Evolutionary conservation across 768 basidiomycete genomes (phyloP).

Genomic region (Tephrocybe rancida): DNA sequence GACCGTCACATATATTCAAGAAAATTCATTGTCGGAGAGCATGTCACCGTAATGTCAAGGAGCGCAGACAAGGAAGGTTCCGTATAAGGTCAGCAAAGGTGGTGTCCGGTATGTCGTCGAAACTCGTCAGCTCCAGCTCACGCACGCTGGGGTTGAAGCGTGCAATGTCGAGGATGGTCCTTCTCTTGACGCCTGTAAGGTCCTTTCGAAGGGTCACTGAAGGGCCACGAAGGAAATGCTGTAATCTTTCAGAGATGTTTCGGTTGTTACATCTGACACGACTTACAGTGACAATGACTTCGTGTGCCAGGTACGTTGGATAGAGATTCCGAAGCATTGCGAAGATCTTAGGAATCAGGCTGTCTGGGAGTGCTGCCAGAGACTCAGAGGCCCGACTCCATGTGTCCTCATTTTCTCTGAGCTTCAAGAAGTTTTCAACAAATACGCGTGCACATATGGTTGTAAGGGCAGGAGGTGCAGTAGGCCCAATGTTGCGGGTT

Average conservation of each 20-base stretch:
- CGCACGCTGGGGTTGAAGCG: conserved; percentile 38
- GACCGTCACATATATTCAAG: neutral
- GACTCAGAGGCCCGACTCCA: conserved; percentile 44
- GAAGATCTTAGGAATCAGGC: conserved; percentile 52
- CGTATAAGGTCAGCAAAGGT: conserved; percentile 52
- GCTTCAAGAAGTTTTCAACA: conserved; percentile 40
- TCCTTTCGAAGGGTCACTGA: conserved; percentile 47
- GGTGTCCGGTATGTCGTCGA: conserved; percentile 53
- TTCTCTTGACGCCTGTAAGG: conserved; percentile 53
- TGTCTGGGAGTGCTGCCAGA: conserved; percentile 54
- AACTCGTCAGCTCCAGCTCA: conserved; percentile 52
- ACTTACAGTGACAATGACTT: conserved; percentile 57
- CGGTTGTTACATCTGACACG: neutral
- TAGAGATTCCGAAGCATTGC: conserved; percentile 48
- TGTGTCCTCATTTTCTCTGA: conserved; percentile 37
- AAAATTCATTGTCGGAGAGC: neutral
- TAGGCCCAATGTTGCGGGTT: conserved; percentile 36
- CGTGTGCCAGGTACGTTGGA: conserved; percentile 54
- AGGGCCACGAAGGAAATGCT: conserved; percentile 64
- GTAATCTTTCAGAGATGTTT: conserved; percentile 1
- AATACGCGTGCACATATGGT: conserved; percentile 55
- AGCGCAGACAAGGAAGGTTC: conserved; percentile 43
- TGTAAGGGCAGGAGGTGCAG: conserved; percentile 44
- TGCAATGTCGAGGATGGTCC: conserved; percentile 49
- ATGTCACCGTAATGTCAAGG: conserved; percentile 57